A percentile compares a stretch with the other conserved stretches of the same genome.
Evolutionary conservation across 768 basidiomycete species (phyloP).

Genomic region (Serendipita sp.): DNA sequence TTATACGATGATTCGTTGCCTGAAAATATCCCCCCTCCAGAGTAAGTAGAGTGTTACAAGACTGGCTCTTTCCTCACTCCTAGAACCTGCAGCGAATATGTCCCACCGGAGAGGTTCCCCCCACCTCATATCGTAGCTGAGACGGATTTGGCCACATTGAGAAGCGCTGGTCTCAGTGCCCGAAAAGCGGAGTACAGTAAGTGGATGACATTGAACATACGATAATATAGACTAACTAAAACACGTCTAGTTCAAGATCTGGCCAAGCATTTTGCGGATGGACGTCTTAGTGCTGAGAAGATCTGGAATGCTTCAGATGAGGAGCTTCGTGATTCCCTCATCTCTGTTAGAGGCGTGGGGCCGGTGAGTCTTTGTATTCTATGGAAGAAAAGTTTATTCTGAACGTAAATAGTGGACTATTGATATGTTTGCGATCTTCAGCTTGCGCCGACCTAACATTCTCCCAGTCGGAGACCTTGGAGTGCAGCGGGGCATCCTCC

Average conservation of each 20-base stretch:
- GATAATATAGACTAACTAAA: not conserved
- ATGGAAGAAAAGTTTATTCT: not conserved
- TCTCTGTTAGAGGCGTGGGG: conserved; percentile 66
- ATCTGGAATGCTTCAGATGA: conserved; percentile 58
- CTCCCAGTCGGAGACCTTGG: conserved; percentile 69
- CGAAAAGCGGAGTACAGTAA: conserved; percentile 85
- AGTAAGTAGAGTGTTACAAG: conserved; percentile 20
- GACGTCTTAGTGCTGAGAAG: conserved; percentile 56
- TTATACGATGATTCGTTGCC: conserved; percentile 60
- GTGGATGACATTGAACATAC: conserved; percentile 11
- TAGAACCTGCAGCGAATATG: not conserved
- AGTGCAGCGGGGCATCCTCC: conserved; percentile 54
- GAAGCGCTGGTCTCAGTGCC: conserved; percentile 58
- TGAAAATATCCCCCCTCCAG: conserved; percentile 35
- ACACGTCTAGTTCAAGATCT: conserved; percentile 50
- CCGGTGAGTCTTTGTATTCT: conserved; percentile 26
- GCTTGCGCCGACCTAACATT: conserved; percentile 67
- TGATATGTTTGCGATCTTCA: conserved; percentile 91
- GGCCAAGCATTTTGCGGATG: conserved; percentile 64
- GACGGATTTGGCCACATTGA: conserved; percentile 40
- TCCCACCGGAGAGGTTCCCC: conserved; percentile 40
- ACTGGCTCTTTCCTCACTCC: not conserved
- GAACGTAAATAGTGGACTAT: conserved; percentile 39
- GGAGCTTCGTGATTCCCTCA: conserved; percentile 56
- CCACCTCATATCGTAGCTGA: conserved; percentile 48